A percentile compares a stretch with the other conserved stretches of the same genome.
phyloP scores from a whole-genome alignment of 2,329 filamentous ascomycete species.

The Colletotrichum euphorbiae region DNA sequence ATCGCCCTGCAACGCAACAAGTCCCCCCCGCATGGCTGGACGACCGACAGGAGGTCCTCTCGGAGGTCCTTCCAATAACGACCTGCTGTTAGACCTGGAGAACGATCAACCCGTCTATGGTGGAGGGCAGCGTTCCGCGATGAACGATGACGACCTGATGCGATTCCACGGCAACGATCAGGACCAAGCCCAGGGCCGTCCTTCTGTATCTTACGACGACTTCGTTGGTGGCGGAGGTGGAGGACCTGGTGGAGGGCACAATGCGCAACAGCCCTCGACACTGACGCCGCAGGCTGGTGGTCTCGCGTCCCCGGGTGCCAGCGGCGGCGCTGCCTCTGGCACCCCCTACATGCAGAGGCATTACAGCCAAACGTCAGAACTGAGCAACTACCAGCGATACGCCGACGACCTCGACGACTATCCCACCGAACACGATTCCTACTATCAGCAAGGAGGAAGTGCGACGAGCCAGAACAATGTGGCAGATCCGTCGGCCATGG shows the following conservation, averaged over 20 bases:
- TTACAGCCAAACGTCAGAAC: constrained; percentile 80
- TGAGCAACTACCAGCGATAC: constrained; percentile 92
- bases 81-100: constrained; percentile 80
- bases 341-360: constrained; percentile 60
- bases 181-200: constrained; percentile 72
- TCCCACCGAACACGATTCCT: constrained; percentile 80
- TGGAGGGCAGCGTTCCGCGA: constrained; percentile 79
- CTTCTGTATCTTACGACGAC: constrained; percentile 93
- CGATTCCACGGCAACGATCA: constrained; percentile 79
- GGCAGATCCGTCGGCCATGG: constrained; percentile 44
- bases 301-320: constrained; percentile 34
- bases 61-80: constrained; percentile 63
- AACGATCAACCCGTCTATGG: constrained; percentile 79
- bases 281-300: constrained; percentile 51
- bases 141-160: constrained; percentile 84
- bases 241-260: constrained; percentile 26
- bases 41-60: constrained; percentile 61
- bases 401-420: constrained; percentile 88
- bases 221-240: constrained; percentile 77
- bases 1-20: constrained; percentile 46
- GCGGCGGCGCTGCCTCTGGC: constrained; percentile 45
- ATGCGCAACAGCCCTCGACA: constrained; percentile 59
- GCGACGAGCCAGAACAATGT: constrained; percentile 36
- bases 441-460: constrained; percentile 78
- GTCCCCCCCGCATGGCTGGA: constrained; percentile 70